Conservation (phyloP, 306 rosid genomes). For the Casuarina cunninghamiana region DNA sequence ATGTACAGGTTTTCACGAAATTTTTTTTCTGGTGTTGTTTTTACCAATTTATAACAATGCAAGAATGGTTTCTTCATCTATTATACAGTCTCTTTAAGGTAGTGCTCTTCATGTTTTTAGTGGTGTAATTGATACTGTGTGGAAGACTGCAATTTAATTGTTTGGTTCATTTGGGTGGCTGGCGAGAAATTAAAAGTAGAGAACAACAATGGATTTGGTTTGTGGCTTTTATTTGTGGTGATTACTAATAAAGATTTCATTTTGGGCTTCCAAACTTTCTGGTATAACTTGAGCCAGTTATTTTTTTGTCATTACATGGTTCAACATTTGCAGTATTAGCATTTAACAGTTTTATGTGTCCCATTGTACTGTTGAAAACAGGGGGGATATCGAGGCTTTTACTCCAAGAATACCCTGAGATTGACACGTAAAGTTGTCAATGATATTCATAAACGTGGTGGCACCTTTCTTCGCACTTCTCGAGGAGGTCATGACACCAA, state of each 20-base stretch:
- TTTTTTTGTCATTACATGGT: background rate
- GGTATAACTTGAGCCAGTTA: background rate
- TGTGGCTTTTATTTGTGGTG: background rate
- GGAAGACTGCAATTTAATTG: background rate
- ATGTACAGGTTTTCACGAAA: too few relatives aligned
- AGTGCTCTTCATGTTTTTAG: background rate
- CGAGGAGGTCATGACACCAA: constrained; percentile 96
- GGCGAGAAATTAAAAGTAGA: background rate
- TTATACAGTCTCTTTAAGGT: background rate
- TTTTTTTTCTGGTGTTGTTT: too few relatives aligned
- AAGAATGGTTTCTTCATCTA: background rate
- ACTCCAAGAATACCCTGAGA: constrained; percentile 74
- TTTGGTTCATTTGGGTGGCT: background rate
- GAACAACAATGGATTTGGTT: background rate
- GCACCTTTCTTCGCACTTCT: constrained; percentile 88
- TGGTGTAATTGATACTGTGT: background rate
- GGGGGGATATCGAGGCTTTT: constrained; percentile 93
- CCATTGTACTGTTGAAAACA: constrained; percentile 34
- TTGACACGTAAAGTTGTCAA: constrained; percentile 80
- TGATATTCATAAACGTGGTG: constrained; percentile 88
- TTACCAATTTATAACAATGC: too few relatives aligned
- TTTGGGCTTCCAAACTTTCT: background rate
- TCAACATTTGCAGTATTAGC: background rate
- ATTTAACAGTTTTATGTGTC: background rate
- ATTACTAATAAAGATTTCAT: background rate